These are phyloP conservation scores for Microcera coccophila DNA, from an alignment of 2,329 filamentous ascomycete genomes.

Conservation along the genomic window DNA sequence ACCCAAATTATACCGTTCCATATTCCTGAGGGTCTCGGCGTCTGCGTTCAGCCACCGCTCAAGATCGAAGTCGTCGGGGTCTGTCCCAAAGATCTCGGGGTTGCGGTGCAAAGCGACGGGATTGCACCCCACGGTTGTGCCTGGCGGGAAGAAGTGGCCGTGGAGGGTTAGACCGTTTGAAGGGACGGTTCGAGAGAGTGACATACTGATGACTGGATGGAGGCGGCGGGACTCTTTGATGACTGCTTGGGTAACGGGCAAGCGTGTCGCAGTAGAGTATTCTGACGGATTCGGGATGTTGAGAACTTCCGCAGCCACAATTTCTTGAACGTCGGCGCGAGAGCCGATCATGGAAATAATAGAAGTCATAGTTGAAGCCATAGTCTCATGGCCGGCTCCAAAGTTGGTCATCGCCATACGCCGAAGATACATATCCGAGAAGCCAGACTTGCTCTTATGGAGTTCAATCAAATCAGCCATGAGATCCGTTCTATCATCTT, in stretches of 20 bases:
- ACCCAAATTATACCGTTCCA: conserved; percentile 47
- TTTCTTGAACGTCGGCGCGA: conserved; percentile 30
- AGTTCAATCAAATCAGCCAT: conserved; percentile 45
- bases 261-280: conserved; percentile 20
- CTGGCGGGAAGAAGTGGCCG: conserved; percentile 38
- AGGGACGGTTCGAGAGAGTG: conserved; percentile 46
- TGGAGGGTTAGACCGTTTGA: conserved; percentile 35
- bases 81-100: conserved; percentile 44
- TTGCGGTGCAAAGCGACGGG: conserved; percentile 50
- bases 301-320: conserved; percentile 34
- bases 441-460: conserved; percentile 43
- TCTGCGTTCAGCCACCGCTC: conserved; percentile 44
- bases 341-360: conserved; percentile 45
- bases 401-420: conserved; percentile 54
- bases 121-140: conserved; percentile 49
- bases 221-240: conserved; percentile 51
- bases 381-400: conserved; percentile 53
- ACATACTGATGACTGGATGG: conserved; percentile 50
- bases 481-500: conserved; percentile 38
- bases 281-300: conserved; percentile 4
- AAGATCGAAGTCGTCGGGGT: conserved; percentile 43
- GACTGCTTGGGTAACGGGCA: conserved; percentile 41
- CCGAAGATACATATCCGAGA: conserved; percentile 45
- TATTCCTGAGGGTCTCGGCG: conserved; percentile 27
- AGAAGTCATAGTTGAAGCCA: conserved; percentile 50